Percentiles rank a stretch among this genome's conserved stretches.
These are phyloP conservation scores for Ceriops decandra DNA, from an alignment of 345 rosid species.

Conservation along the genomic window DNA sequence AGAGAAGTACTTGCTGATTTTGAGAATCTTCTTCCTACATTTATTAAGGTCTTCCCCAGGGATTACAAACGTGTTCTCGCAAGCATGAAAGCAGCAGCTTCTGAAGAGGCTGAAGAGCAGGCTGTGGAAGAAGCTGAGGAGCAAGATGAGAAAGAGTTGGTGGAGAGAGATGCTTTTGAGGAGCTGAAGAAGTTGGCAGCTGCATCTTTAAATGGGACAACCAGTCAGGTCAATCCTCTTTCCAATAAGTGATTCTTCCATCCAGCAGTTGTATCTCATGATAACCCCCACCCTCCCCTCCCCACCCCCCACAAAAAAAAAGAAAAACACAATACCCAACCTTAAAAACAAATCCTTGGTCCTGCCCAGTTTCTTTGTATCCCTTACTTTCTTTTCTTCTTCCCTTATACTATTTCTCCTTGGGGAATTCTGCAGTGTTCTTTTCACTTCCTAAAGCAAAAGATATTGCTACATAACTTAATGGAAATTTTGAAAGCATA, in stretches of 20 bases:
- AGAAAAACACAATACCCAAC: too few species aligned
- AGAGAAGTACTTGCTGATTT: conserved; percentile 79
- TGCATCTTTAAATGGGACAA: conserved; percentile 41
- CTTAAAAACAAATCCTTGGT: too few species aligned
- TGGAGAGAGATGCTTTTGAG: conserved; percentile 72
- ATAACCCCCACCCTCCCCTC: not conserved
- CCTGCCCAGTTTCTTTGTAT: too few species aligned
- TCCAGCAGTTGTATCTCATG: not conserved
- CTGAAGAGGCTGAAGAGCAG: conserved; percentile 32
- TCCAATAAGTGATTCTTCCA: not conserved
- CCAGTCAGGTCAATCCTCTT: conserved; percentile 38
- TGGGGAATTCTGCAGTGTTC: too few species aligned
- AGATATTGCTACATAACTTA: too few species aligned
- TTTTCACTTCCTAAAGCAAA: too few species aligned
- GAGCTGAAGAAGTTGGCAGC: conserved; percentile 90
- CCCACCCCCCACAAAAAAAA: not conserved
- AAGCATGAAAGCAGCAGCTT: conserved; percentile 55
- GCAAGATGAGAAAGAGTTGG: conserved; percentile 49
- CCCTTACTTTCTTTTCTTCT: too few species aligned
- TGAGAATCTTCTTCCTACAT: conserved; percentile 66
- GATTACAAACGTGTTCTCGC: conserved; percentile 93
- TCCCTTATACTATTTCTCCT: too few species aligned
- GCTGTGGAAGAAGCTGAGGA: conserved; percentile 53
- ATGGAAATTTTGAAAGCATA: not conserved
- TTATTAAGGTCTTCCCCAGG: conserved; percentile 91